Conservation (phyloP, 2,329 filamentous ascomycete species). For the Neoarthrinium moseri region DNA sequence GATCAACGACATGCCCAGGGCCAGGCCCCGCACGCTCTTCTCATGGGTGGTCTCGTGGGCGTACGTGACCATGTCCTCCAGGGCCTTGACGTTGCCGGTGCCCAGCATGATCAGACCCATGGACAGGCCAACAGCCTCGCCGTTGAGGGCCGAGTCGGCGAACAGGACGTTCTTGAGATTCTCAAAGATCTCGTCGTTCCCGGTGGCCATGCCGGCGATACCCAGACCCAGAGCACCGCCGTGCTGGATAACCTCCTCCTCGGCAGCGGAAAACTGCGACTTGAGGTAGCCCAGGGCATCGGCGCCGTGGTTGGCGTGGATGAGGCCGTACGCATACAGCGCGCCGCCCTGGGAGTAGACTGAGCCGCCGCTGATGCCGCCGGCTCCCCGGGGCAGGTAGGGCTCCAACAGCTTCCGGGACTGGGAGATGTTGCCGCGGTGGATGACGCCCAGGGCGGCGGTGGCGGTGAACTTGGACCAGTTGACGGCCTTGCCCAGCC, state of each 20-base stretch:
- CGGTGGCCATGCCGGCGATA: conserved; percentile 96
- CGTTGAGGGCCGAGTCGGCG: conserved; percentile 92
- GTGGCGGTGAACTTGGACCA: conserved; percentile 99
- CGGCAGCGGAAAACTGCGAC: conserved; percentile 69
- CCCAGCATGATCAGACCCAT: conserved; percentile 99
- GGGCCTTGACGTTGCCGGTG: conserved; percentile 88
- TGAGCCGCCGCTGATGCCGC: conserved; percentile 74
- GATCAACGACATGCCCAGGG: conserved; percentile 95
- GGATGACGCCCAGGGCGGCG: conserved; percentile 92
- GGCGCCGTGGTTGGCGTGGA: conserved; percentile 95
- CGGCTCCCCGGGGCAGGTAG: conserved; percentile 74
- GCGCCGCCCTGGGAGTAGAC: conserved; percentile 96
- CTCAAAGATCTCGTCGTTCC: conserved; percentile 85
- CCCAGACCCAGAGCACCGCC: conserved; percentile 92
- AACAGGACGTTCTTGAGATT: conserved; percentile 87
- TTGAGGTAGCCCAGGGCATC: conserved; percentile 81
- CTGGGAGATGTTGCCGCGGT: conserved; percentile 90
- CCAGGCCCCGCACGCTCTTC: conserved; percentile 95
- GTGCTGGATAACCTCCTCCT: conserved; percentile 94
- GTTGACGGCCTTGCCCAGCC: conserved; percentile 97
- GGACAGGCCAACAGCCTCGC: conserved; percentile 89
- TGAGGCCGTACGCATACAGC: conserved; percentile 90
- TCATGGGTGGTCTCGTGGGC: conserved; percentile 98
- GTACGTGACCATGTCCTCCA: conserved; percentile 97
- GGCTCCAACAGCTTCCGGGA: conserved; percentile 91